phyloP scores from a whole-genome alignment of 495 filamentous ascomycete species.

The Monascus purpureus region DNA sequence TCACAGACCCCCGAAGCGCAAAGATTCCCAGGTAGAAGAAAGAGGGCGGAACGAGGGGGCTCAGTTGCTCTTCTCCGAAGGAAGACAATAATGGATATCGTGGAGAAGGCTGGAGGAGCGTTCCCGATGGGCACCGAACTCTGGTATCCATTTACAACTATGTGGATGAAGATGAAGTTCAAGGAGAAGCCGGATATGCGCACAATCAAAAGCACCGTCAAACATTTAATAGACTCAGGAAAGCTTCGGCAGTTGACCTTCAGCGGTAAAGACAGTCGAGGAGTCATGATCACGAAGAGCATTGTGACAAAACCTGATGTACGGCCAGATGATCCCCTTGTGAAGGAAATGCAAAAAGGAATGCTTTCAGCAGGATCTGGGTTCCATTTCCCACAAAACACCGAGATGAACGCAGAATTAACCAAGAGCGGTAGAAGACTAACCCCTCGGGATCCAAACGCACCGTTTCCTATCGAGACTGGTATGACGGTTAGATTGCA shows the following conservation, averaged over 20 bases:
- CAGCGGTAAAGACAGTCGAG: slow-evolving; percentile 39
- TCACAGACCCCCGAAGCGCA: background rate
- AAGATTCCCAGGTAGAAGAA: background rate
- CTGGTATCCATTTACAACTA: slow-evolving; percentile 50
- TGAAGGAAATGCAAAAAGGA: slow-evolving; percentile 38
- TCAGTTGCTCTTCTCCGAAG: slow-evolving; percentile 34
- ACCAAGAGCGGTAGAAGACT: slow-evolving; percentile 8
- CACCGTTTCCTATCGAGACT: slow-evolving; percentile 17
- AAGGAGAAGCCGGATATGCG: slow-evolving; percentile 34
- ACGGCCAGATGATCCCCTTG: slow-evolving; percentile 29
- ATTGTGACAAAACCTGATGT: slow-evolving; percentile 38
- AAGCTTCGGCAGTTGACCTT: slow-evolving; percentile 49
- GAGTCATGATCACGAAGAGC: slow-evolving; percentile 39
- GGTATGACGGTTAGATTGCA: slow-evolving; percentile 23
- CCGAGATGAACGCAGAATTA: slow-evolving; percentile 17
- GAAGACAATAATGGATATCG: slow-evolving; percentile 54
- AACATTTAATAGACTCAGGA: slow-evolving; percentile 43
- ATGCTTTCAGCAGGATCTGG: slow-evolving; percentile 27
- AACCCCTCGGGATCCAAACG: slow-evolving; percentile 1
- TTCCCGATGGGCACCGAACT: slow-evolving; percentile 64
- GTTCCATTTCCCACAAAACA: slow-evolving; percentile 19
- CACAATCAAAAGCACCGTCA: slow-evolving; percentile 42
- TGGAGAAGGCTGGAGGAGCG: slow-evolving; percentile 54
- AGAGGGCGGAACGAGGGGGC: slow-evolving; percentile 21
- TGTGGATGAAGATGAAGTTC: slow-evolving; percentile 41